Evolutionary conservation across 495 filamentous ascomycete species (phyloP).

Genomic region (Oleoguttula mirabilis): DNA sequence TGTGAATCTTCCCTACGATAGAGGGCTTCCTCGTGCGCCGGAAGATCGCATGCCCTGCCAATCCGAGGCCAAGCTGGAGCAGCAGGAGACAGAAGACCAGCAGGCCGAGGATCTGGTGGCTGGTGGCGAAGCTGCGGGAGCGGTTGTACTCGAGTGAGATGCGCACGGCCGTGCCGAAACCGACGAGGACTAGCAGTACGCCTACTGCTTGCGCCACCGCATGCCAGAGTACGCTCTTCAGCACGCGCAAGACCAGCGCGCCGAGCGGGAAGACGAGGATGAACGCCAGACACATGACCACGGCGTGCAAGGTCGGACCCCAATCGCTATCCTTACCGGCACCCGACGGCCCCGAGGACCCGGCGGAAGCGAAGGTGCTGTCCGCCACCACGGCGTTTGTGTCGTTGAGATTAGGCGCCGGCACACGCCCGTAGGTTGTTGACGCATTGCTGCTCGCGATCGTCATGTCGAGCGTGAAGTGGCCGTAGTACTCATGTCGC

Average conservation of each 20-base stretch:
- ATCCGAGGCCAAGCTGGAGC: slow-evolving; percentile 36
- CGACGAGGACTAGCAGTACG: slow-evolving; percentile 25
- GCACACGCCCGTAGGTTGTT: slow-evolving; percentile 11
- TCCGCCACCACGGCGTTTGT: background rate
- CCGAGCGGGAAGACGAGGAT: slow-evolving; percentile 45
- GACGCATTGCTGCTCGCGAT: slow-evolving; percentile 32
- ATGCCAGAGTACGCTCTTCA: slow-evolving; percentile 39
- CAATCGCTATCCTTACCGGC: slow-evolving; percentile 18
- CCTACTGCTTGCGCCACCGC: slow-evolving; percentile 37
- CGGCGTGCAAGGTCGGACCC: slow-evolving; percentile 37
- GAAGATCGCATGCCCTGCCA: slow-evolving; percentile 37
- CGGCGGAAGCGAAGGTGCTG: slow-evolving; percentile 1
- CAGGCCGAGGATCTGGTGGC: slow-evolving; percentile 49
- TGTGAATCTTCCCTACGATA: slow-evolving; percentile 29
- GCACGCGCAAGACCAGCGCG: slow-evolving; percentile 36
- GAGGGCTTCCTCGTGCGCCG: slow-evolving; percentile 34
- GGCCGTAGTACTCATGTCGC: slow-evolving; percentile 42
- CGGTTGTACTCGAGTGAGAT: slow-evolving; percentile 41
- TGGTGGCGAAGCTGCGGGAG: slow-evolving; percentile 31
- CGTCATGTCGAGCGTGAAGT: slow-evolving; percentile 44
- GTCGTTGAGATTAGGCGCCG: slow-evolving; percentile 8
- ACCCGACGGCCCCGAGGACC: slow-evolving; percentile 4
- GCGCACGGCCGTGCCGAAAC: slow-evolving; percentile 38
- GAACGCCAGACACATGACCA: slow-evolving; percentile 40
- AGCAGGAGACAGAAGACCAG: slow-evolving; percentile 38